Base-by-base conservation (phyloP, 257 asterid species). In the Przewalskia tangutica region DNA sequence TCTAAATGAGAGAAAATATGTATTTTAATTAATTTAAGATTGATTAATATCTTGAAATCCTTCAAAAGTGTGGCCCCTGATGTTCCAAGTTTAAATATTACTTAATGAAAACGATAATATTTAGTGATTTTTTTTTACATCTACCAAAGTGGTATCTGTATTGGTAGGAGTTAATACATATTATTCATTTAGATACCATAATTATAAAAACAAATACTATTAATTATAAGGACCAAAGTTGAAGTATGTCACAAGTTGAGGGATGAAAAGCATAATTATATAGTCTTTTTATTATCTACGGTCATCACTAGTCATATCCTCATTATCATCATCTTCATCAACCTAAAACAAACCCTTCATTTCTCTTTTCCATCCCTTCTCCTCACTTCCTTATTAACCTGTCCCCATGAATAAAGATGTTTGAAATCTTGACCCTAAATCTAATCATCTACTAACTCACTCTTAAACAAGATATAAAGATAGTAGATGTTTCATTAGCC, bases 231-330 rank as follows among this genome's bases (percentile, higher is more conserved):
- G 79, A 12, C 42, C 2, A 71, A 71, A 71, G 18, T 71, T 20
- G 6, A 6, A 46, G 40, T 48, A 3, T 12, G 17, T 7, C 0
- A 46, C 2, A 46, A 71, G 79, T 46, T 71, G 38, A 50, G 42
- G 79, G 79, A 48, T 71, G 4, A 71, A 12, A 71, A 12, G 59
- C 5, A 71, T 3, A 71, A 71, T 18, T 6, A 71, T 42, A 3
- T 38, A 3, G 5, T 20, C 8, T 11, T 71, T 14, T 87, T 88
- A 87, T 90, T 86, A 89, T 91, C 93, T 85, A 86, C 88, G 86
- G 85, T 85, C 86, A 80, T 70, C 77, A 70, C 18, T 70, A 12
- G 56, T 71, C 79, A 75, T 50, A 66, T 66, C 60, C 51, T 79
- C 48, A 38, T 60, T 34, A 60, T 84, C 88, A 80, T 76, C 90